Percentiles rank a stretch among this genome's conserved stretches.
These are phyloP conservation scores for Terfezia boudieri DNA, from an alignment of 495 filamentous ascomycete species.

Conservation along the genomic window DNA sequence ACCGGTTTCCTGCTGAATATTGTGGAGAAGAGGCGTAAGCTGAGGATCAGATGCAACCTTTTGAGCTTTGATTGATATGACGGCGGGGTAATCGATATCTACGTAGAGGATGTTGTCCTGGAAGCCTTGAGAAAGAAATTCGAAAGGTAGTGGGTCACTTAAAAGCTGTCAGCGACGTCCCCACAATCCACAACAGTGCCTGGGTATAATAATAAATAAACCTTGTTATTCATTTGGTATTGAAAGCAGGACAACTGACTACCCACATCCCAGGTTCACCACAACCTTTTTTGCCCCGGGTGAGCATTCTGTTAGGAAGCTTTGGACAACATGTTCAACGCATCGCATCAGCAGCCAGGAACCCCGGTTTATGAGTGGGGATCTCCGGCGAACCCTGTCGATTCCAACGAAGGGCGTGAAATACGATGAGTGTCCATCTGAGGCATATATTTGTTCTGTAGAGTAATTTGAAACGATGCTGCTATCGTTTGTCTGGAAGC, in stretches of 20 bases:
- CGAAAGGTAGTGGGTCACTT: constrained; percentile 82
- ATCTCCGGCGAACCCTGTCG: constrained; percentile 30
- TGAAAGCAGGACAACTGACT: constrained; percentile 31
- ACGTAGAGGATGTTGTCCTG: constrained; percentile 44
- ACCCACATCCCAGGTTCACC: constrained; percentile 76
- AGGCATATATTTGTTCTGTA: constrained; percentile 62
- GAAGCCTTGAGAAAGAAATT: constrained; percentile 37
- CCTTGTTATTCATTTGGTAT: neutral
- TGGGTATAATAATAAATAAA: neutral
- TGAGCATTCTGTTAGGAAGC: constrained; percentile 37
- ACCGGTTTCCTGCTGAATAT: constrained; percentile 27
- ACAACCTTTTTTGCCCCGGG: constrained; percentile 46
- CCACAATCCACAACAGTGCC: neutral
- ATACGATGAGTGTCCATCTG: constrained; percentile 45
- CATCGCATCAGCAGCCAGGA: constrained; percentile 73
- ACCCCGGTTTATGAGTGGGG: constrained; percentile 69
- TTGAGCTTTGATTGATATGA: constrained; percentile 52
- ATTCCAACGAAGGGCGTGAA: constrained; percentile 65
- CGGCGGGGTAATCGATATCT: constrained; percentile 67
- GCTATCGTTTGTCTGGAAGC: constrained; percentile 56
- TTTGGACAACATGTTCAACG: constrained; percentile 45
- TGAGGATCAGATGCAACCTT: constrained; percentile 26
- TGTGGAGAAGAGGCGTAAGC: constrained; percentile 33
- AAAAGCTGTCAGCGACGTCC: constrained; percentile 6
- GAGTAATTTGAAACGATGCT: constrained; percentile 79